Evolutionary conservation across 805 yeast species (phyloP), one percentile per base, ranked within the genome.

Genomic region (Lipomyces starkeyi): DNA sequence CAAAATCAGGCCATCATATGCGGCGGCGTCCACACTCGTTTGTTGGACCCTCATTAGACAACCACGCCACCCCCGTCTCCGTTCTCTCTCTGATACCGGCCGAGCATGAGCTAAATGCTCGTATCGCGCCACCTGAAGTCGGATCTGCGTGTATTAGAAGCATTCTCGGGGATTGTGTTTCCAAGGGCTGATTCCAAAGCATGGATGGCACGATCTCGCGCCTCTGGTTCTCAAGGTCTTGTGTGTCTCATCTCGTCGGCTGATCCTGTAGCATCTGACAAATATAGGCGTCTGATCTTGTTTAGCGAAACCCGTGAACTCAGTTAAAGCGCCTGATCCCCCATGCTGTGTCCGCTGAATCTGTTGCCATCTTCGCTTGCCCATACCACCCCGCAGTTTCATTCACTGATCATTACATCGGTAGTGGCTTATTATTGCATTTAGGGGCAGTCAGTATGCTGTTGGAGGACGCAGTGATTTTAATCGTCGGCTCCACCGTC

Each of bases 381-480:
- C 1, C 17, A 37, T 37, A 37, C 43, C 43, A 37, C 43, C 43
- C 13, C 43, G 4, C 43, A 37, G 17, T 37, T 37, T 37, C 0
- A 37, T 9, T 37, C 17, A 37, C 6, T 14, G 13, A 13, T 13
- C 17, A 1, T 37, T 37, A 14, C 13, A 13, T 37, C 43, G 17
- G 43, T 37, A 37, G n/a, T 11, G 4, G 40, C 43, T 37, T 37
- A 14, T 14, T 37, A 37, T 37, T 13, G 43, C 17, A 14, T 37
- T 37, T 37, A 13, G 25, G 9, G 43, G 20, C 35, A 17, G 32
- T 29, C 25, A 54, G 25, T 40, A 63, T 43, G 59, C 32, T 61
- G 60, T 64, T 65, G 54, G 59, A 65, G 35, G 65, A 64, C 62
- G 66, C 71, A 5, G 69, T 65, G 9, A 69, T 65, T 11, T 62